These are phyloP conservation scores for Oxytropis ochrocephala DNA, from an alignment of 306 rosid genomes.

Conservation along the genomic window DNA sequence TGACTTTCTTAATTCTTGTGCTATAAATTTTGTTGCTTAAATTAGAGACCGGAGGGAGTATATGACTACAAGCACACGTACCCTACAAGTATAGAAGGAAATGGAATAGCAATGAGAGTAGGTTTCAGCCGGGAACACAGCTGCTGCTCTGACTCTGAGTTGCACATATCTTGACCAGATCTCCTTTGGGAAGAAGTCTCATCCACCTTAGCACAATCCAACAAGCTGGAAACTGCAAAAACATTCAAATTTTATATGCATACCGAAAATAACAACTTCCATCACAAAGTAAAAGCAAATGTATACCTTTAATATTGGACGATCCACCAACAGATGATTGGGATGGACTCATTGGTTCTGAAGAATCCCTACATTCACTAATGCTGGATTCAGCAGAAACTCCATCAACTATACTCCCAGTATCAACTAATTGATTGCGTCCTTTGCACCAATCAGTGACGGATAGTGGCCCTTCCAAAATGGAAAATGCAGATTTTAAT, in stretches of 20 bases:
- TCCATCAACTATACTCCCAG: conserved; percentile 60
- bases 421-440: conserved; percentile 63
- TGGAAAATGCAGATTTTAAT: conserved; percentile 83
- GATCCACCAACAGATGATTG: conserved; percentile 78
- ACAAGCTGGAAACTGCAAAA: conserved; percentile 38
- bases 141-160: conserved; percentile 74
- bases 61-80: conserved; percentile 29
- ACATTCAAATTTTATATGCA: conserved; percentile 23
- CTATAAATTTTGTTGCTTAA: no score
- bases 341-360: conserved; percentile 91
- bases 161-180: conserved; percentile 63
- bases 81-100: conserved; percentile 96
- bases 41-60: no score
- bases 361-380: conserved; percentile 80
- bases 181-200: conserved; percentile 76
- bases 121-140: conserved; percentile 63
- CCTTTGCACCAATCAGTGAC: conserved; percentile 97
- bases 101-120: conserved; percentile 69
- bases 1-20: no score
- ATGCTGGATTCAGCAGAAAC: conserved; percentile 79
- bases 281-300: conserved; percentile 5
- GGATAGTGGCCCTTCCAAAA: conserved; percentile 85
- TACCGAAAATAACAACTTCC: conserved; percentile 7
- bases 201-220: conserved; percentile 71
- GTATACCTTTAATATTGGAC: conserved; percentile 69